These are phyloP conservation scores for Xerocomus spinulosus DNA, from an alignment of 768 basidiomycete species.

Conservation along the genomic window DNA sequence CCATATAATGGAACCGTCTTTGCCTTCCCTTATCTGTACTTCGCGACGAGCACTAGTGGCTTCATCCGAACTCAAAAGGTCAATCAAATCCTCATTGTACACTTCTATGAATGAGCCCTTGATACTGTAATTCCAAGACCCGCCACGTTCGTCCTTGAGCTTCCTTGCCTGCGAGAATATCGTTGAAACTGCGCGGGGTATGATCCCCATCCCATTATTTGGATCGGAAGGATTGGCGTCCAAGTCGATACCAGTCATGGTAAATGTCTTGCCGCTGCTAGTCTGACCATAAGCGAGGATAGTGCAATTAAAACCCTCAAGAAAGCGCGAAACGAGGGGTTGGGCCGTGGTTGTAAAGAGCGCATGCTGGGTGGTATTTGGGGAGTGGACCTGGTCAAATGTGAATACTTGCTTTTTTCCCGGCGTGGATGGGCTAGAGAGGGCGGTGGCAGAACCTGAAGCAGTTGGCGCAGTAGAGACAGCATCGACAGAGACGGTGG, in stretches of 20 bases:
- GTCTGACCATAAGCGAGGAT: conserved; percentile 33
- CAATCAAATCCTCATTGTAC: conserved; percentile 98
- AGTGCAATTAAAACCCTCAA: conserved; percentile 96
- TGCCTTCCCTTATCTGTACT: conserved; percentile 95
- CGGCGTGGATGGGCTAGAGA: conserved; percentile 43
- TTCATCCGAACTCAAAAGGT: conserved; percentile 79
- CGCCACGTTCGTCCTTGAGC: conserved; percentile 69
- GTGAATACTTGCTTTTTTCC: conserved; percentile 82
- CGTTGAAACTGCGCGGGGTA: conserved; percentile 86
- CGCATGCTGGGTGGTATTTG: conserved; percentile 77
- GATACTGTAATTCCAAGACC: conserved; percentile 71
- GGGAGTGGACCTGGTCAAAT: conserved; percentile 92
- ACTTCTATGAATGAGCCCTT: conserved; percentile 96
- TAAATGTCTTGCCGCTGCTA: conserved; percentile 49
- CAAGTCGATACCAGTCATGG: conserved; percentile 95
- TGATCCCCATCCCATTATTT: conserved; percentile 86
- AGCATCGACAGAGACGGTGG: conserved; percentile 80
- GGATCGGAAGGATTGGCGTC: conserved; percentile 82
- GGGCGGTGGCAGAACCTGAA: conserved; percentile 47
- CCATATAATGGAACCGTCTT: conserved; percentile 96
- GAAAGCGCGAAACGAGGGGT: conserved; percentile 79
- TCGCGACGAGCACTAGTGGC: conserved; percentile 64
- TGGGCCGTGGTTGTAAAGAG: conserved; percentile 83
- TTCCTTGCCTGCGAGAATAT: conserved; percentile 80
- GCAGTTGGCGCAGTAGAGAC: conserved; percentile 47